Conservation (phyloP, 495 filamentous ascomycete genomes). For the Neurospora sp. region DNA sequence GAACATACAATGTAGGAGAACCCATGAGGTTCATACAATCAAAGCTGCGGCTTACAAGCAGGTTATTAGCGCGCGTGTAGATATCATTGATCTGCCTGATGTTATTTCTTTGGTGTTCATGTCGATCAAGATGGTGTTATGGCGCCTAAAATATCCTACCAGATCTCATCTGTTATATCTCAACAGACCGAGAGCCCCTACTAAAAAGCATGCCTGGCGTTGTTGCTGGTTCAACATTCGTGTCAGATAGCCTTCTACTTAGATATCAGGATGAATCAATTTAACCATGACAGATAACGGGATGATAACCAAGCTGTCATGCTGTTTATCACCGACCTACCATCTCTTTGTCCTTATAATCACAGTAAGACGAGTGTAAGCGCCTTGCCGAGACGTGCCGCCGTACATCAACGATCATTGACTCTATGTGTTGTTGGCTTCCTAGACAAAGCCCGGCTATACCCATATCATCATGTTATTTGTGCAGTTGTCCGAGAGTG, state of each 20-base stretch:
- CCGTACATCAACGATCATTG: not conserved
- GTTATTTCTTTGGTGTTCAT: not conserved
- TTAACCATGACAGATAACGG: not conserved
- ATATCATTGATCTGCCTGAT: not conserved
- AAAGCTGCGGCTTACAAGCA: not conserved
- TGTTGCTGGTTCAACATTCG: not conserved
- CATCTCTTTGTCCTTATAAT: not conserved
- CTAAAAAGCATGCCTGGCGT: accelerated
- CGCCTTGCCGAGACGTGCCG: not conserved
- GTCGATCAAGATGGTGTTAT: not conserved
- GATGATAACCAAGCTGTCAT: not conserved
- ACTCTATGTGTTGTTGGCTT: not conserved
- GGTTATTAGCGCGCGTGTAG: not conserved
- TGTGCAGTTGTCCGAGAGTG: not conserved
- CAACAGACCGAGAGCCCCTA: no score
- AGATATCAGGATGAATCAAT: not conserved
- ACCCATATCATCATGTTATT: not conserved
- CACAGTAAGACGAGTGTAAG: not conserved
- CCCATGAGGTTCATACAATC: not conserved
- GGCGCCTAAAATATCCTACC: not conserved
- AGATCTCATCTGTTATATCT: not conserved
- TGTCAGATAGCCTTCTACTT: not conserved
- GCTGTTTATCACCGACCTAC: not conserved
- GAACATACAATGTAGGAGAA: not conserved
- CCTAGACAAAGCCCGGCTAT: not conserved